These are phyloP conservation scores for Mycena rebaudengoi DNA, from an alignment of 768 basidiomycete genomes.

Conservation along the genomic window DNA sequence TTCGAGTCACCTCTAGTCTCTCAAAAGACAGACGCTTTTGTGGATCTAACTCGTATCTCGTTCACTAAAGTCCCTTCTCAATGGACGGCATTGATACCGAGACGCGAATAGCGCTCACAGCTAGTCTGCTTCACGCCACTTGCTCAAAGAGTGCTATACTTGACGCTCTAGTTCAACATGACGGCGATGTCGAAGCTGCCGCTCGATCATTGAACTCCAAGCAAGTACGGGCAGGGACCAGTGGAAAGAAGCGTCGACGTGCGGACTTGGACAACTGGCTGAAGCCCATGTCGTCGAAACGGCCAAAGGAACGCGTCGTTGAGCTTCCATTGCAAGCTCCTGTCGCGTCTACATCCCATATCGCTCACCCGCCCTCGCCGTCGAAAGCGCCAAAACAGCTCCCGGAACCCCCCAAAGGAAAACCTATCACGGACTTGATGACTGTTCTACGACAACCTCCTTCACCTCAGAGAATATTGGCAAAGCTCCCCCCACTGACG, in stretches of 20 bases:
- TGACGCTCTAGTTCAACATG: conserved; percentile 62
- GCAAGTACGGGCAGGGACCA: conserved; percentile 20
- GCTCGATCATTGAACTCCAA: conserved; percentile 48
- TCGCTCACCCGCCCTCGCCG: neutral
- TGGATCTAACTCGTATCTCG: no score
- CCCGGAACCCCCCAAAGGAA: conserved; percentile 34
- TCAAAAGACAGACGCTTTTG: no score
- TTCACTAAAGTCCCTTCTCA: no score
- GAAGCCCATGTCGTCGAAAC: conserved; percentile 35
- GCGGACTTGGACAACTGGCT: conserved; percentile 67
- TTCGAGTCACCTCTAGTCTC: no score
- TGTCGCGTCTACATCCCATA: conserved; percentile 13
- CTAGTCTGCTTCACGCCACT: conserved; percentile 57
- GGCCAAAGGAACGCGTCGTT: neutral
- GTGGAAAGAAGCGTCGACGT: conserved; percentile 59
- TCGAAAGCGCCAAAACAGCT: conserved; percentile 2
- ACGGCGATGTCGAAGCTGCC: conserved; percentile 66
- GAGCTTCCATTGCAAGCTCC: neutral
- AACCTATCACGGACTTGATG: conserved; percentile 58
- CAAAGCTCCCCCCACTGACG: conserved; percentile 64
- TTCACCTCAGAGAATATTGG: conserved; percentile 41
- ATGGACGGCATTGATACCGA: conserved; percentile 61
- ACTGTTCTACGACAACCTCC: conserved; percentile 62
- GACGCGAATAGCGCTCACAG: conserved; percentile 70
- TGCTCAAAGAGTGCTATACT: conserved; percentile 52